These are phyloP conservation scores for Phytophthora brassicae DNA, from an alignment of 352 stramenopile genomes.

Conservation along the genomic window DNA sequence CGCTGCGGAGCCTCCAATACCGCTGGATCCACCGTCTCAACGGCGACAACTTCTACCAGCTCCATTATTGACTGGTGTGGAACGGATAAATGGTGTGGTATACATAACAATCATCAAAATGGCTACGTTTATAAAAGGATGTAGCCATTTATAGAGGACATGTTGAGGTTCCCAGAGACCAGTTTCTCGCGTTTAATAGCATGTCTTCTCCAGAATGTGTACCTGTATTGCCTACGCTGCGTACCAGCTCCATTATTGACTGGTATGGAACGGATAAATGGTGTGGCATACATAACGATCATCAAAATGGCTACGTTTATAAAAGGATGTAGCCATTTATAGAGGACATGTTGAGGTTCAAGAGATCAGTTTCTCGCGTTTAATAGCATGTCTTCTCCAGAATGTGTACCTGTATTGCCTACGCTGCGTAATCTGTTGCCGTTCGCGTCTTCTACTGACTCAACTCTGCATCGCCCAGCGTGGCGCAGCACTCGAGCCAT, in stretches of 20 bases:
- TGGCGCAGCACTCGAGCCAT: conserved; percentile 51
- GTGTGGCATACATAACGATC: background rate
- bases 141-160: conserved; percentile 15
- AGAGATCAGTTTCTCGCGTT: background rate
- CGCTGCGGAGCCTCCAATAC: conserved; percentile 51
- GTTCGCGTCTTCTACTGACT: conserved; percentile 58
- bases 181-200: background rate
- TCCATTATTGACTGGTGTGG: conserved; percentile 22
- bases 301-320: conserved; percentile 7
- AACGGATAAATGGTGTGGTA: background rate
- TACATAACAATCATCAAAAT: conserved; percentile 5
- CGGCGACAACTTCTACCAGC: conserved; percentile 45
- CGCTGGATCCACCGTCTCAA: conserved; percentile 23
- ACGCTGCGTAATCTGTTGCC: conserved; percentile 29
- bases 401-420: background rate
- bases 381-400: conserved; percentile 7
- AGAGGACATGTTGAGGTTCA: background rate
- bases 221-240: conserved; percentile 6
- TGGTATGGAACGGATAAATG: background rate
- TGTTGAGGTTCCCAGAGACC: background rate
- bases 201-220: conserved; percentile 12
- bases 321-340: conserved; percentile 20
- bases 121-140: conserved; percentile 7
- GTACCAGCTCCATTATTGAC: conserved; percentile 33
- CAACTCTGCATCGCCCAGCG: conserved; percentile 49